These are phyloP conservation scores for Globisporangium emineosum DNA, from an alignment of 352 stramenopile genomes.

Conservation along the genomic window DNA sequence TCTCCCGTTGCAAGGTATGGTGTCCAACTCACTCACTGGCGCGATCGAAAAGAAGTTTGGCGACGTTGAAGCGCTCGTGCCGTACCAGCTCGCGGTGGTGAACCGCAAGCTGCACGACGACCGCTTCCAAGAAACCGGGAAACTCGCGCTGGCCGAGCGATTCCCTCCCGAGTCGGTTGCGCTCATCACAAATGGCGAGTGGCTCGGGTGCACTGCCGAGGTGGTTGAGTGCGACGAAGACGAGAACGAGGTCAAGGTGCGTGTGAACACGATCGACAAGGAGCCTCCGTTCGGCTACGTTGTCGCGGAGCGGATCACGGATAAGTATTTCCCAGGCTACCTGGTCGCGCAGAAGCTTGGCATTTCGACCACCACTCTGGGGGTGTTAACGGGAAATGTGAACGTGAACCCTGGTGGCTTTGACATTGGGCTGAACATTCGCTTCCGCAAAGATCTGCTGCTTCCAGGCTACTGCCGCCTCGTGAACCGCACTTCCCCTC, in stretches of 20 bases:
- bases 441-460: constrained; percentile 78
- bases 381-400: constrained; percentile 92
- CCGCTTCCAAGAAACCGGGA: constrained; percentile 89
- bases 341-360: constrained; percentile 89
- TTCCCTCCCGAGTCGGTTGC: constrained; percentile 88
- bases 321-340: constrained; percentile 80
- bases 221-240: constrained; percentile 47
- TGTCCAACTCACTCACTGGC: constrained; percentile 92
- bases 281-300: constrained; percentile 96
- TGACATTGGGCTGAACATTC: constrained; percentile 88
- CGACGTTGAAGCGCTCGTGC: constrained; percentile 92
- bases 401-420: constrained; percentile 90
- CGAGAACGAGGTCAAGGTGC: constrained; percentile 87
- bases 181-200: constrained; percentile 88
- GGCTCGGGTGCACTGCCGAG: constrained; percentile 89
- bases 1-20: constrained; percentile 90
- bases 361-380: constrained; percentile 90
- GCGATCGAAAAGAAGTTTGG: constrained; percentile 96
- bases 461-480: constrained; percentile 93
- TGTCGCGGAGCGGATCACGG: constrained; percentile 90
- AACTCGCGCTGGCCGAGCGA: constrained; percentile 81
- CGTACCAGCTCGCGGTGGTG: constrained; percentile 94
- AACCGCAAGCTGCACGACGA: constrained; percentile 91
- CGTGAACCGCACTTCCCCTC: constrained; percentile 26
- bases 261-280: constrained; percentile 91